A percentile compares a stretch with the other conserved stretches of the same genome.
phyloP scores from a whole-genome alignment of 2,329 filamentous ascomycete genomes.

The Penicillium corylophilum region DNA sequence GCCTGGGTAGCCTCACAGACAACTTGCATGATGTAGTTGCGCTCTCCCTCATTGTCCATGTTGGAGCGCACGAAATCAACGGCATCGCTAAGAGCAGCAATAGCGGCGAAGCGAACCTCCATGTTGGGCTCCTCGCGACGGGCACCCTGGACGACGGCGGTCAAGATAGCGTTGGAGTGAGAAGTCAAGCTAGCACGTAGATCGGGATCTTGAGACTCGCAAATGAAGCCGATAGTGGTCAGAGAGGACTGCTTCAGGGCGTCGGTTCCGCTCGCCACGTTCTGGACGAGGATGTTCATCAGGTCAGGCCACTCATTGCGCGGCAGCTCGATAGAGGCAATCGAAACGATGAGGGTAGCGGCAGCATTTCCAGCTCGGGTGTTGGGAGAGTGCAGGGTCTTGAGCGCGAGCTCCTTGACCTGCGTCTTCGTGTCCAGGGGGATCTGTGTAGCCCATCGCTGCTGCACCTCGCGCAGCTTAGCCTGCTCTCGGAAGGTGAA shows the following conservation, averaged over 20 bases:
- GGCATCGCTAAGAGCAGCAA: slow-evolving; percentile 91
- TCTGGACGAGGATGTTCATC: slow-evolving; percentile 84
- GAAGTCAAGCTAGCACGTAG: slow-evolving; percentile 75
- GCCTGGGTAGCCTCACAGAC: slow-evolving; percentile 98
- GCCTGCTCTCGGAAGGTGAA: slow-evolving; percentile 90
- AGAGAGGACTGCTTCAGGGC: slow-evolving; percentile 92
- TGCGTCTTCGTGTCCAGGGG: slow-evolving; percentile 77
- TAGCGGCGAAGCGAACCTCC: slow-evolving; percentile 89
- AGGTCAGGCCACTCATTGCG: slow-evolving; percentile 91
- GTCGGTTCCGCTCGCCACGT: slow-evolving; percentile 81
- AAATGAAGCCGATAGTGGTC: slow-evolving; percentile 97
- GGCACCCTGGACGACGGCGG: slow-evolving; percentile 94
- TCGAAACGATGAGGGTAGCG: slow-evolving; percentile 91
- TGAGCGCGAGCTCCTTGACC: slow-evolving; percentile 87
- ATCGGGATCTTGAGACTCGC: slow-evolving; percentile 88
- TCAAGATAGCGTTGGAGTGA: slow-evolving; percentile 97
- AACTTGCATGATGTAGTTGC: slow-evolving; percentile 99
- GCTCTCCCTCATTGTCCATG: slow-evolving; percentile 98
- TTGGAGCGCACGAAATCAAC: slow-evolving; percentile 97
- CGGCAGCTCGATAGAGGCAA: slow-evolving; percentile 92
- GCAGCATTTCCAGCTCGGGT: slow-evolving; percentile 81
- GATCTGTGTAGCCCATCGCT: slow-evolving; percentile 86
- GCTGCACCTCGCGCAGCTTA: slow-evolving; percentile 84
- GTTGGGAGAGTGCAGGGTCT: slow-evolving; percentile 79
- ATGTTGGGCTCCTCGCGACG: slow-evolving; percentile 91